Conservation (phyloP, 768 basidiomycete species). For the Ramaria rubella region DNA sequence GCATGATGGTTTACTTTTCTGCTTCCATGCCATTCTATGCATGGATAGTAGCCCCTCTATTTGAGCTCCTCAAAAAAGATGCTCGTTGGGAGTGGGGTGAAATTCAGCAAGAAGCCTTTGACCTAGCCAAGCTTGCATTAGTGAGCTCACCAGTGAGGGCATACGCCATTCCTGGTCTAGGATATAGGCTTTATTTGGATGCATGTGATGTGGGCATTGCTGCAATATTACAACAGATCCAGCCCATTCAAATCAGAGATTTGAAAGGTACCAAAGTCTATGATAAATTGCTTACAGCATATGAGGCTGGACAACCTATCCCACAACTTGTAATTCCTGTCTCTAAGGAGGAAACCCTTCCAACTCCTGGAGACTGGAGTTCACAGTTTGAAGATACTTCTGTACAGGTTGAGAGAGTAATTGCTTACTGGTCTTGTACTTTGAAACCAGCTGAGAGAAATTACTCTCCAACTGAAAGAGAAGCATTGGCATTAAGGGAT, state of each 20-base stretch:
- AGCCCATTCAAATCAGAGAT: slow-evolving; percentile 14
- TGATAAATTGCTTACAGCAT: slow-evolving; percentile 12
- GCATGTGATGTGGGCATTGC: slow-evolving; percentile 25
- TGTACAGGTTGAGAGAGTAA: slow-evolving; percentile 12
- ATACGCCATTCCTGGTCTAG: slow-evolving; percentile 23
- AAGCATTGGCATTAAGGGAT: slow-evolving; percentile 14
- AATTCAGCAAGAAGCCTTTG: slow-evolving; percentile 23
- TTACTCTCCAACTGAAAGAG: slow-evolving; percentile 15
- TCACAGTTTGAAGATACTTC: slow-evolving; percentile 16
- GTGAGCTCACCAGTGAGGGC: slow-evolving; percentile 28
- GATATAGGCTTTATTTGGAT: slow-evolving; percentile 34
- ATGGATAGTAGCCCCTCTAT: slow-evolving; percentile 28
- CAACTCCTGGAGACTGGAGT: slow-evolving; percentile 20
- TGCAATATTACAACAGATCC: slow-evolving; percentile 27
- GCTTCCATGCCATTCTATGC: no score
- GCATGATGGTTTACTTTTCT: no score
- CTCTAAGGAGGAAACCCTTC: slow-evolving; percentile 20
- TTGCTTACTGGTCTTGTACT: slow-evolving; percentile 15
- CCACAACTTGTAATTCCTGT: slow-evolving; percentile 2
- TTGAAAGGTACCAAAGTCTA: slow-evolving; percentile 18
- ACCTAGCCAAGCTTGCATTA: slow-evolving; percentile 24
- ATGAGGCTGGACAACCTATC: slow-evolving; percentile 4
- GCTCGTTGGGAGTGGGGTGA: slow-evolving; percentile 19
- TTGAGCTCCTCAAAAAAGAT: slow-evolving; percentile 27
- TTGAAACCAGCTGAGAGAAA: slow-evolving; percentile 14